Percentiles rank a stretch among this genome's conserved stretches.
Evolutionary conservation across 495 filamentous ascomycete genomes (phyloP).

Genomic region (Penicillium bovifimosum): DNA sequence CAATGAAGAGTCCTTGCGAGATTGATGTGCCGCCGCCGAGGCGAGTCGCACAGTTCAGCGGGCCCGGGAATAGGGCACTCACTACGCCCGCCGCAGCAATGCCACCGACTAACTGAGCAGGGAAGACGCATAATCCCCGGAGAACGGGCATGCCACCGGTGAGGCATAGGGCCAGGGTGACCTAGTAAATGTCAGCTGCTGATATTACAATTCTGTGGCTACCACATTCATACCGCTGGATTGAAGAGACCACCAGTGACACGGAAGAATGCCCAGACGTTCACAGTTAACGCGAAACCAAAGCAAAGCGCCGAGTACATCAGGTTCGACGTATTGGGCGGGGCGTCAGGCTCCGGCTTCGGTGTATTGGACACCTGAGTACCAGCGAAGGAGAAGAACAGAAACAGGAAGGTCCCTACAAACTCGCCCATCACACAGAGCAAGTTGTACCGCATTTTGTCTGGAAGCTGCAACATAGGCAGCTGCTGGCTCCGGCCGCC

Average conservation of each 20-base stretch:
- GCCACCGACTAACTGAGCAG: conserved; percentile 52
- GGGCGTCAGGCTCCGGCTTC: conserved; percentile 27
- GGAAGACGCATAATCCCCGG: conserved; percentile 46
- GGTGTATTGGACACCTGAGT: conserved; percentile 66
- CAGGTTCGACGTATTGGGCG: conserved; percentile 43
- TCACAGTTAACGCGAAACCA: conserved; percentile 70
- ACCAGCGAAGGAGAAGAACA: conserved; percentile 75
- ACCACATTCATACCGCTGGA: conserved; percentile 51
- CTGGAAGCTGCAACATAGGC: conserved; percentile 37
- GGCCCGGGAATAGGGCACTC: conserved; percentile 55
- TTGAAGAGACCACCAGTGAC: conserved; percentile 79
- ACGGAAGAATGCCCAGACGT: conserved; percentile 82
- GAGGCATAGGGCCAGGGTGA: conserved; percentile 53
- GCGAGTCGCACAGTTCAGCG: conserved; percentile 54
- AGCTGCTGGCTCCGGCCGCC: conserved; percentile 26
- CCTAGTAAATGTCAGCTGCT: conserved; percentile 27
- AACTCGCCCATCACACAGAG: conserved; percentile 65
- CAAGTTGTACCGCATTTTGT: conserved; percentile 43
- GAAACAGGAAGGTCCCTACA: conserved; percentile 75
- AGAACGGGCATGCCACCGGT: conserved; percentile 50
- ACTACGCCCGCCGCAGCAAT: conserved; percentile 61
- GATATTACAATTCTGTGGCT: background rate
- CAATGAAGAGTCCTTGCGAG: conserved; percentile 68
- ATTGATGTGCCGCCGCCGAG: conserved; percentile 53
- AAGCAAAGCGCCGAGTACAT: conserved; percentile 69